Conservation (phyloP, 2,329 filamentous ascomycete species). For the Aspergillus sojae region DNA sequence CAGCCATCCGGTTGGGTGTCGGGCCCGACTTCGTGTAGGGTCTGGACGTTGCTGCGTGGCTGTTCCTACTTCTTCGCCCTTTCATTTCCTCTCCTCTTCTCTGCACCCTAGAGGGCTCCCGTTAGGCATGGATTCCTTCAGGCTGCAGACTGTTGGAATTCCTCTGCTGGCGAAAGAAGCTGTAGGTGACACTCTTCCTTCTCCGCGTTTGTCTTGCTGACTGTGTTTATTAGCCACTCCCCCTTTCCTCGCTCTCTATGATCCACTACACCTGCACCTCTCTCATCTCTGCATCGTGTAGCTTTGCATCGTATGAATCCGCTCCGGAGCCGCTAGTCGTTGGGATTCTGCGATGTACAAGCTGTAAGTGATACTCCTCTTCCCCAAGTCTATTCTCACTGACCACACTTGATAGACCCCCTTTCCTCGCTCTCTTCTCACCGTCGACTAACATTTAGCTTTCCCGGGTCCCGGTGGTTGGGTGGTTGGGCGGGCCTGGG, state of each 20-base stretch:
- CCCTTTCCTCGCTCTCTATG: background rate
- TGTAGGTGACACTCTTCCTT: background rate
- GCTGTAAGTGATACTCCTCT: background rate
- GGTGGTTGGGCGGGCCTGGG: slow-evolving; percentile 8
- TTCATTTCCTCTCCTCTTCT: background rate
- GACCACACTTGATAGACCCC: background rate
- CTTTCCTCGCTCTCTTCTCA: background rate
- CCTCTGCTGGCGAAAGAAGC: background rate
- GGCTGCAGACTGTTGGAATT: background rate
- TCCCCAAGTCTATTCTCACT: background rate
- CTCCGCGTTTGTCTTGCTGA: background rate
- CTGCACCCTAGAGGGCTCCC: background rate
- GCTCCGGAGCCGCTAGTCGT: background rate
- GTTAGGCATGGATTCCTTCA: background rate
- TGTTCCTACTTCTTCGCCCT: background rate
- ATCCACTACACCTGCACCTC: background rate
- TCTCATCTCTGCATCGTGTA: background rate
- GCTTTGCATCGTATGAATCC: background rate
- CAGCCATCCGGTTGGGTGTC: background rate
- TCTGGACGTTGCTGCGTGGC: background rate
- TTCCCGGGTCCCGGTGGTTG: background rate
- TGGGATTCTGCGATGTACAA: background rate
- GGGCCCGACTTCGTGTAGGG: background rate
- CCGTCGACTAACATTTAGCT: background rate
- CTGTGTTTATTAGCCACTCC: background rate